Evolutionary conservation across 129 eudicot species (phyloP).

Genomic region (Kitagawia praeruptora): DNA sequence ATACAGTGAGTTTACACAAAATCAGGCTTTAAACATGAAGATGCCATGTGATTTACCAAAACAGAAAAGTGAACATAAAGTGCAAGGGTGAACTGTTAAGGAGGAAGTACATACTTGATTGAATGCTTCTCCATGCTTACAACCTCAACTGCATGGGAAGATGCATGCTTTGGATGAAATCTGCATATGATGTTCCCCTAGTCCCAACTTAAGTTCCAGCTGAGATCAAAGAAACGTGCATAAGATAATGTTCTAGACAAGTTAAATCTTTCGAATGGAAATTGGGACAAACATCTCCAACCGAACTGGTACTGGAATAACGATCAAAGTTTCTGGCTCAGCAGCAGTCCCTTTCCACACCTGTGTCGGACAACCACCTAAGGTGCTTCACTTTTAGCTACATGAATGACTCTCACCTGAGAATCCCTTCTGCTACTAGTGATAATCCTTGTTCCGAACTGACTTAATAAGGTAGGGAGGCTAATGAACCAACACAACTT

Average conservation of each 20-base stretch:
- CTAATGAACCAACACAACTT: too few relatives aligned
- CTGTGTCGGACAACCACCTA: too few relatives aligned
- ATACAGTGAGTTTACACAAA: too few relatives aligned
- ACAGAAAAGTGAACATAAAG: neutral
- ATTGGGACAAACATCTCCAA: too few relatives aligned
- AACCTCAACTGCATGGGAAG: slow-evolving; percentile 98
- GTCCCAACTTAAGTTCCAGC: slow-evolving; percentile 90
- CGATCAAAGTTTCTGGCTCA: too few relatives aligned
- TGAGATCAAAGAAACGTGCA: slow-evolving; percentile 17
- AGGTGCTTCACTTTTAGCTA: too few relatives aligned
- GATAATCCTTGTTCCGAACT: too few relatives aligned
- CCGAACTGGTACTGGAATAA: too few relatives aligned
- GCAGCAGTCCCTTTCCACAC: too few relatives aligned
- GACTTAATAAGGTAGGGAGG: too few relatives aligned
- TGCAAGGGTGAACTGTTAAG: neutral
- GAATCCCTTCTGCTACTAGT: too few relatives aligned
- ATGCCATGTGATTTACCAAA: neutral
- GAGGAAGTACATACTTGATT: slow-evolving; percentile 49
- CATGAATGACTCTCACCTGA: too few relatives aligned
- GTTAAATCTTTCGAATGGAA: neutral
- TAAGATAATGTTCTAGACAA: neutral
- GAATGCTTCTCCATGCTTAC: slow-evolving; percentile 77
- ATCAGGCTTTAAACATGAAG: neutral
- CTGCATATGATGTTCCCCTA: slow-evolving; percentile 96
- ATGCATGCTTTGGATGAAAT: slow-evolving; percentile 80